Base-by-base conservation (phyloP, 2,329 filamentous ascomycete genomes). In the Aspergillus intermedius region DNA sequence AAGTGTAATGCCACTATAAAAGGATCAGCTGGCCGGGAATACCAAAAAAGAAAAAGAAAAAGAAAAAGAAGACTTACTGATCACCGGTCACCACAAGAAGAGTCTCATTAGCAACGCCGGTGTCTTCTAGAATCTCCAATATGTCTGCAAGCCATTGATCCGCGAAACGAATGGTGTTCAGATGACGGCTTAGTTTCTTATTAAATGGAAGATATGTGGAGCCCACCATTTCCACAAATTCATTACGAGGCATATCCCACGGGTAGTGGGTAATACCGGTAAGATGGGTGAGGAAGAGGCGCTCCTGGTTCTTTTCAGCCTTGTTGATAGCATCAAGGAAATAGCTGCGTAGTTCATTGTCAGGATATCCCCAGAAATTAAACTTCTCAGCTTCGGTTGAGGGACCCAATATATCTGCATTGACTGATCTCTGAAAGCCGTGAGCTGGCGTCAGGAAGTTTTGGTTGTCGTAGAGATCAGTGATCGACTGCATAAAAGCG, bases 181-280 rank as follows among this genome's bases (percentile, higher is more conserved):
- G 48, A 39, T 65, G 64, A 2, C 54, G 55, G 34, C 63, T 64
- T 39, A 65, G 44, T 22, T 63, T 53, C 13, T 56, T 46, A 40
- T 60, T 58, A 43, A 39, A 15, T 5, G 50, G 37, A 15, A 10
- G 25, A 28, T 28, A 28, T 28, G 25, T 22, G 8, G 35, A 19
- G 17, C 32, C 44, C 15, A 45, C 9, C 30, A 45, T 15, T 23
- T 39, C 44, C 32, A 13, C 19, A 23, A 37, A 45, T 15, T 39
- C 19, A 5, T 23, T 7, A 32, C 15, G 17, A 7, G 44, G 44
- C 25, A 45, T 45, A 9, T 15, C 60, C 62, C 61, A 67, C 0
- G 63, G 63, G 41, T 65, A 63, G 44, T 68, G 65, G 3, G 62
- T 68, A n/a, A 64, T 64, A 15, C 64, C 62, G 2, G 65, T 68